Evolutionary conservation across 495 filamentous ascomycete genomes (phyloP), one percentile per base, ranked within the genome.

Genomic region (Schizothecium vesticola): DNA sequence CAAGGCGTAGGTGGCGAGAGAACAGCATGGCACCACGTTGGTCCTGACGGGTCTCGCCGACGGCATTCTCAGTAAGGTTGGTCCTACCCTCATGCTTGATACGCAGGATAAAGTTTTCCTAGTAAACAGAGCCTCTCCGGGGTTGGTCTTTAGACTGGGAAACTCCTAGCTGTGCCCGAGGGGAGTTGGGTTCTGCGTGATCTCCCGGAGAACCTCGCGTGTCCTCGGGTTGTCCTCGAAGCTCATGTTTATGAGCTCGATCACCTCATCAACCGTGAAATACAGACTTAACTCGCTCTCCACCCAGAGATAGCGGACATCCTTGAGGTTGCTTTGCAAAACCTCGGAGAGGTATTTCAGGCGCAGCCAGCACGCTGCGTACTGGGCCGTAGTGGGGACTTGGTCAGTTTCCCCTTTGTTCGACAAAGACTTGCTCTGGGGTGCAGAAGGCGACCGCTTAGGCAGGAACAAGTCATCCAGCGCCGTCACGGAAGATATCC

Each of bases 301-400:
- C 59, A 87, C 81, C 92, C 93, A 98, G 61, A 97, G 77, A 73
- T 86, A 97, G 74, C 88, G 88, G 70, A 99, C 94, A 70, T 99
- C 94, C 63, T 87, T 90, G 57, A 98, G 81, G 64, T 91, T 92
- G 72, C 91, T 93, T 77, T 98, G 93, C 62, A 99, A 79, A 62
- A 99, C 92, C 75, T 96, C 92, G 63, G 88, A 83, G 22, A 99
- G 80, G 73, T 92, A 97, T 73, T 95, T 90, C 73, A 99, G 92
- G 65, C 92, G 90, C 65, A 97, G 82, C 96, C 95, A 99, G 69
- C 85, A 88, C 0, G 85, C 80, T 29, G 91, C 90, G 73, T 97
- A 97, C 31, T 96, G 83, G 12, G 88, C 86, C 24, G 92, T 93
- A 51, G 91, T 81, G 11, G 89, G 89, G 3, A 91, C 69, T 36